phyloP scores from a whole-genome alignment of 108 stramenopile species.

The Nannochloropsis granulata region DNA sequence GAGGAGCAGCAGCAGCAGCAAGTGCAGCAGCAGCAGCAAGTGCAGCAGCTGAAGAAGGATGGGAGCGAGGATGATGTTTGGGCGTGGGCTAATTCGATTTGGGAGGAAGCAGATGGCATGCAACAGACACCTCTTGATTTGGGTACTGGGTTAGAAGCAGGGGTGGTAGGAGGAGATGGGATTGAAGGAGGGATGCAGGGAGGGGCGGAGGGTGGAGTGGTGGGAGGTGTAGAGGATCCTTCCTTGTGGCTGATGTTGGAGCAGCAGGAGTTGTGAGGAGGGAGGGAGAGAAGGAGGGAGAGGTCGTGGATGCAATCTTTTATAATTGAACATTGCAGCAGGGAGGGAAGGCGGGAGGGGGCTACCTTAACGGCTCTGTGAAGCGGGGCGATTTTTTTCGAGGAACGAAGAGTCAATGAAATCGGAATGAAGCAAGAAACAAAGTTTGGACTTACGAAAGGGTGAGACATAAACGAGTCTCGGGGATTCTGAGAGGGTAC shows the following conservation, averaged over 20 bases:
- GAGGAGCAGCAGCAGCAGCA: too few relatives aligned
- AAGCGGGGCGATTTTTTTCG: too few relatives aligned
- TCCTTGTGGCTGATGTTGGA: not conserved
- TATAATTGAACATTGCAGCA: too few relatives aligned
- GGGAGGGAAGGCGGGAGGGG: too few relatives aligned
- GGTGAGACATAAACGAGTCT: too few relatives aligned
- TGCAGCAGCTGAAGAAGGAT: not conserved
- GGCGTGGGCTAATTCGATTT: not conserved
- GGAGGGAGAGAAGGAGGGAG: not conserved
- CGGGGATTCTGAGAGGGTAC: too few relatives aligned
- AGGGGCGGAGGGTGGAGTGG: not conserved
- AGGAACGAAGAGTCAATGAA: too few relatives aligned
- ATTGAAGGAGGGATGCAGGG: not conserved
- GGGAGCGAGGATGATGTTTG: not conserved
- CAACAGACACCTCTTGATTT: not conserved
- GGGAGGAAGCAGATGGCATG: not conserved
- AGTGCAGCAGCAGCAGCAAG: too few relatives aligned
- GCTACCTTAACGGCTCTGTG: too few relatives aligned
- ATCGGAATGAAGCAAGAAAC: too few relatives aligned
- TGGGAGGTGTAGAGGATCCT: not conserved
- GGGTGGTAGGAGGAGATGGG: not conserved
- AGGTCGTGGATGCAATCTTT: too few relatives aligned
- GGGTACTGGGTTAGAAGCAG: not conserved
- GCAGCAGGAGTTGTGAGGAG: not conserved
- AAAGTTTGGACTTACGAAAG: too few relatives aligned